Conservation (phyloP, 2,329 filamentous ascomycete genomes). For the Dendryphion nanum region DNA sequence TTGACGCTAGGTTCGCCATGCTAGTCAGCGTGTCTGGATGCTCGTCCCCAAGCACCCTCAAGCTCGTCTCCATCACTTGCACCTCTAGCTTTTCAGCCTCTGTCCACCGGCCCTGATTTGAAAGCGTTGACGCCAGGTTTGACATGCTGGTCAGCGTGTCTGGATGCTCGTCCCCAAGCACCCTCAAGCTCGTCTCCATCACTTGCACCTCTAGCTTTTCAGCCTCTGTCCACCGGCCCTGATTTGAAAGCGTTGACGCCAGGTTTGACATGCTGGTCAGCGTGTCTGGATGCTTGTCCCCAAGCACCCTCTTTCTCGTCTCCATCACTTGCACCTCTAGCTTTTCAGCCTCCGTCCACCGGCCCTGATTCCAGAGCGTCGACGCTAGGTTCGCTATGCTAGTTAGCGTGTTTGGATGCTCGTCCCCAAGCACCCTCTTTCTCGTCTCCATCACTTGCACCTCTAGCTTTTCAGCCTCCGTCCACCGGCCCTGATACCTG, state of each 20-base stretch:
- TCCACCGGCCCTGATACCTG: not conserved
- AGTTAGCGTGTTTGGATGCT: constrained; percentile 1
- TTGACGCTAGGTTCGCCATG: no score
- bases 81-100: no score
- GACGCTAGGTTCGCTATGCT: constrained; percentile 1
- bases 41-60: no score
- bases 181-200: not conserved
- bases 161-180: constrained; percentile 1
- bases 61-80: no score
- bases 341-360: constrained; percentile 1
- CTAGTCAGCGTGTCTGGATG: no score
- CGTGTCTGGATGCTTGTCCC: not conserved
- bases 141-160: not conserved
- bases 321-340: constrained; percentile 1
- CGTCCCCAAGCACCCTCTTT: not conserved
- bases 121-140: not conserved
- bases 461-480: constrained; percentile 2
- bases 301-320: not conserved
- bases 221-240: not conserved
- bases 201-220: not conserved
- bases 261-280: not conserved
- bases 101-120: not conserved
- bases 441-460: not conserved
- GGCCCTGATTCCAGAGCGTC: constrained; percentile 2
- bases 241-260: not conserved